Evolutionary conservation across 2,329 filamentous ascomycete species (phyloP), one percentile per base, ranked within the genome.

Genomic region (Paecilomyces formosus): DNA sequence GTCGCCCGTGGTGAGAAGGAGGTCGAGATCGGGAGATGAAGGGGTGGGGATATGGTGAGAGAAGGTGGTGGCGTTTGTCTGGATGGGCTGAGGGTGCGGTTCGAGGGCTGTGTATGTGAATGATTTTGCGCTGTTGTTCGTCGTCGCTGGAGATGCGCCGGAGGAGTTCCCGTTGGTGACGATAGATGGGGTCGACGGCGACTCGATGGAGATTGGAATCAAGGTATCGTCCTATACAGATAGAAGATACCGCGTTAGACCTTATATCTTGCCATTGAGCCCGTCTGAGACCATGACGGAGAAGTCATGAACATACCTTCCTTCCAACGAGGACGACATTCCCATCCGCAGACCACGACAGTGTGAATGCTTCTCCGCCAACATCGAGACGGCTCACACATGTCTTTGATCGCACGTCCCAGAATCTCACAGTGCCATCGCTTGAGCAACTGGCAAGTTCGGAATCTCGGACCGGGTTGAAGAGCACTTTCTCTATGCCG

Each of bases 31-130:
- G 7, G 74, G 74, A 13, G 67, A 66, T 12, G 70, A 62, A 3
- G 71, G 64, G 1, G 68, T 64, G 39, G 74, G 63, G 58, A 75
- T 69, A 39, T 76, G 70, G 60, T 79, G 72, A 18, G 76, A 77
- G 68, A 81, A 81, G 22, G 74, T 72, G 6, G 77, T 79, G 21
- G 76, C 76, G 61, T 80, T 80, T 1, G 78, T 80, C 65, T 80
- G 78, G 33, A 78, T 66, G 21, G 73, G 61, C 66, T 80, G 78
- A 3, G 74, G 77, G 50, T 76, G 74, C 1, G 73, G 62, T n/a
- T 73, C 67, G 39, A 79, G 73, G 26, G 73, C 66, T 58, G 70
- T 74, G 63, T 75, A 77, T 28, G 65, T 69, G 66, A 58, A 35
- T 28, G 55, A 30, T 21, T 50, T 50, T n/a, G 22, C 1, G 55